phyloP scores from a whole-genome alignment of 352 stramenopile species.

The Pythium dissotocum region DNA sequence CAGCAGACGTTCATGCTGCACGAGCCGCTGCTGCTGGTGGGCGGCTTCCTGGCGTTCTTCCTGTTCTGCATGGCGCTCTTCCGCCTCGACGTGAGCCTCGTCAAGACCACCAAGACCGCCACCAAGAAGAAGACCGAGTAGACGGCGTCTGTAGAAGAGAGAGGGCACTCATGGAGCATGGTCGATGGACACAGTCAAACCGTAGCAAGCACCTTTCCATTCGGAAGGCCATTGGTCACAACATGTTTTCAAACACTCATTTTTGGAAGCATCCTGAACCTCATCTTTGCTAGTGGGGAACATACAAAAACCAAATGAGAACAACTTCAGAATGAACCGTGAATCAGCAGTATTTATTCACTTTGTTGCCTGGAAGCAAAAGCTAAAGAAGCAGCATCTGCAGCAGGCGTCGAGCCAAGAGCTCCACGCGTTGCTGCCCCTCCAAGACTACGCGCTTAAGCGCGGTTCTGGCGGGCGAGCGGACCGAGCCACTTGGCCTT shows the following conservation, averaged over 20 bases:
- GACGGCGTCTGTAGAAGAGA: slow-evolving; percentile 12
- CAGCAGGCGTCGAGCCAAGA: background rate
- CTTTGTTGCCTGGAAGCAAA: background rate
- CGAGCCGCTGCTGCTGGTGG: slow-evolving; percentile 85
- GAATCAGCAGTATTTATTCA: slow-evolving; percentile 33
- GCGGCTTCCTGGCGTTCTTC: slow-evolving; percentile 83
- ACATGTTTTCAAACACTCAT: background rate
- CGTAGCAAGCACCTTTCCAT: no score
- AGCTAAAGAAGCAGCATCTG: background rate
- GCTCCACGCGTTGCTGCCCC: background rate
- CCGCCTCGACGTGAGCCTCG: slow-evolving; percentile 80
- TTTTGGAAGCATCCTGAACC: no score
- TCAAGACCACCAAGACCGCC: slow-evolving; percentile 31
- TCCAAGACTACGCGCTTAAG: slow-evolving; percentile 45
- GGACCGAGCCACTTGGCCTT: slow-evolving; percentile 99
- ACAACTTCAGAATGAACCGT: slow-evolving; percentile 7
- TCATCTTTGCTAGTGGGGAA: no score
- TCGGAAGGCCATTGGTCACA: background rate
- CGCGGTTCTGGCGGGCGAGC: slow-evolving; percentile 91
- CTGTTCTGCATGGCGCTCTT: slow-evolving; percentile 85
- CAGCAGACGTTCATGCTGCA: slow-evolving; percentile 79
- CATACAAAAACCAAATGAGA: background rate
- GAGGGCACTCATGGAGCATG: background rate
- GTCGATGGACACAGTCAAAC: background rate
- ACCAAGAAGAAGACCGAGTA: slow-evolving; percentile 64